Evolutionary conservation across 371 early-diverging fungal genomes (phyloP), one percentile per base, ranked within the genome.

Genomic region (Mucor mucedo): DNA sequence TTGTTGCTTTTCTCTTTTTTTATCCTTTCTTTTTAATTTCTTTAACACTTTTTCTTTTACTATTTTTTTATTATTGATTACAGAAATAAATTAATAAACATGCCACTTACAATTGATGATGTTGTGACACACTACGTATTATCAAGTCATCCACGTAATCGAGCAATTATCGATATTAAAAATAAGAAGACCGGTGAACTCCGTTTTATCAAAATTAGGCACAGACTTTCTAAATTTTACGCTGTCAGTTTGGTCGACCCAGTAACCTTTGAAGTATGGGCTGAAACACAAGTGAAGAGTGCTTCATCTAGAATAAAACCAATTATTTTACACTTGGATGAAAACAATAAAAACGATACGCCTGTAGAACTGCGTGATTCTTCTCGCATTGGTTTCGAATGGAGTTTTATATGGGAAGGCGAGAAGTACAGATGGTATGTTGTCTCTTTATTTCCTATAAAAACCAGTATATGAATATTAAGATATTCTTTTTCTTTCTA

Each of bases 371-470:
- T 78, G 2, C 59, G 66, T 4, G 78, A 76, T 9, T 66, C 78
- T 3, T 66, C 76, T 47, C 60, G 63, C 9, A 58, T 80, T 35
- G 73, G 78, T 4, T 77, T 80, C 53, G 81, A 80, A 64, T 80
- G 81, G 81, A 58, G 42, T 11, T 80, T 80, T 72, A 65, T 70
- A 50, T 80, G 81, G 81, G 73, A 78, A 66, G 68, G 66, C 30
- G 68, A 80, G 30, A 69, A 66, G 52, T 74, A 72, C 41, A 68
- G 60, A 60, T 80, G 81, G 81, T 80, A 74, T 29, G 27, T 47
- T 29, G 27, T 30, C 44, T 27, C 13, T 58, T 45, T 58, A 10
- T 58, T 9, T 33, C 21, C 35, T 2, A 10, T 3, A 50, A 5
- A 5, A 32, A 2, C 11, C 3, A 28, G 32, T 42, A 21, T 35